phyloP scores from a whole-genome alignment of 305 asterid species.

The Rubia tinctorum region DNA sequence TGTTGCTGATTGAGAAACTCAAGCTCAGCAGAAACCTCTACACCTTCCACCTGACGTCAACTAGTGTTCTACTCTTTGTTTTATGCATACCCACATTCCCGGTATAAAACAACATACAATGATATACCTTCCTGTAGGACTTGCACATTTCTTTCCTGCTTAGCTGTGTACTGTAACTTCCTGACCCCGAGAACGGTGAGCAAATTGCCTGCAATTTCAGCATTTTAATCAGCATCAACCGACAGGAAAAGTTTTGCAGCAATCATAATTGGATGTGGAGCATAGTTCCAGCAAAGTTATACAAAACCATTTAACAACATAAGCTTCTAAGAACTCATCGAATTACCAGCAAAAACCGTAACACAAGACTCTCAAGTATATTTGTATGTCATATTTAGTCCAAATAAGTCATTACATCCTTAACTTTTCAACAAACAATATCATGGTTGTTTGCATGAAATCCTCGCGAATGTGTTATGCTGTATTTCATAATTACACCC shows the following conservation, averaged over 20 bases:
- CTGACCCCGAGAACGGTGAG: constrained; percentile 98
- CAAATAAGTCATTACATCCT: no score
- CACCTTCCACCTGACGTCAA: constrained; percentile 70
- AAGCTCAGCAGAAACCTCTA: constrained; percentile 86
- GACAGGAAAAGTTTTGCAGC: not conserved
- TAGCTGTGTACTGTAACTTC: constrained; percentile 95
- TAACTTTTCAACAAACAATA: no score
- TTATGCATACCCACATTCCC: not conserved
- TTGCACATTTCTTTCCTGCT: constrained; percentile 90
- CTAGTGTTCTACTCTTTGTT: constrained; percentile 4
- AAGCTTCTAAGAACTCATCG: no score
- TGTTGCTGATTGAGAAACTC: constrained; percentile 87
- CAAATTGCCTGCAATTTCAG: constrained; percentile 76
- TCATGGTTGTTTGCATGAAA: no score
- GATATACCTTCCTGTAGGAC: constrained; percentile 73
- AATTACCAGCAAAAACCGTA: no score
- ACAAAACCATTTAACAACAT: no score
- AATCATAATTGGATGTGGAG: not conserved
- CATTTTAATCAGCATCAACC: constrained; percentile 10
- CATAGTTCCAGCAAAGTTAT: not conserved
- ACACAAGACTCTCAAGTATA: no score
- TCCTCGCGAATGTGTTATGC: no score
- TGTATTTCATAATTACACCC: no score
- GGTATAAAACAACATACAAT: not conserved
- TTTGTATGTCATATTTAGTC: no score